These are phyloP conservation scores for Hypoxylon rubiginosum DNA, from an alignment of 2,329 filamentous ascomycete genomes.

Conservation along the genomic window DNA sequence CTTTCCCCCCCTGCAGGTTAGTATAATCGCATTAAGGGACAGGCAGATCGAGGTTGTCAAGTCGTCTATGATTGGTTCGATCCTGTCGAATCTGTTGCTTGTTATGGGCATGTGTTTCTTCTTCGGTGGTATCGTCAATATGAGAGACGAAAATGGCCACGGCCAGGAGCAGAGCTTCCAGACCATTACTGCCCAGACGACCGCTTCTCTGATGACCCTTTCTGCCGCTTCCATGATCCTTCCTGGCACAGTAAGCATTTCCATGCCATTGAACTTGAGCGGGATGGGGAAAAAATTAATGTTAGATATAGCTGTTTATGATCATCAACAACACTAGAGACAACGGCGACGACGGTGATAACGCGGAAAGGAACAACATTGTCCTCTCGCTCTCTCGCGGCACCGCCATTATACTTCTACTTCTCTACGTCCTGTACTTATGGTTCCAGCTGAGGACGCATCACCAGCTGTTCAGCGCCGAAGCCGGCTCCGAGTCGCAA, in stretches of 20 bases:
- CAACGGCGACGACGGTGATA: slow-evolving; percentile 50
- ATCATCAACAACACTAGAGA: slow-evolving; percentile 65
- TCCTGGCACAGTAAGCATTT: slow-evolving; percentile 72
- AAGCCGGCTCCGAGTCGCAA: slow-evolving; percentile 52
- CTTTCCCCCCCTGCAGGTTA: slow-evolving; percentile 70
- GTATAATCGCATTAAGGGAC: slow-evolving; percentile 88
- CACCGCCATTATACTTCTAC: slow-evolving; percentile 79
- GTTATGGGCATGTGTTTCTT: slow-evolving; percentile 87
- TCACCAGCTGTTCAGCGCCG: slow-evolving; percentile 76
- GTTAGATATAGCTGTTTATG: slow-evolving; percentile 69
- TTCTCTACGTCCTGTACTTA: slow-evolving; percentile 82
- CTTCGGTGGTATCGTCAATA: slow-evolving; percentile 77
- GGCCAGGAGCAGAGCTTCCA: slow-evolving; percentile 80
- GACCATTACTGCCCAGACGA: slow-evolving; percentile 82
- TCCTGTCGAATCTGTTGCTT: slow-evolving; percentile 92
- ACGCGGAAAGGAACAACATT: slow-evolving; percentile 63
- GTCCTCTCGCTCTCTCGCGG: slow-evolving; percentile 81
- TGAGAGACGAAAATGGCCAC: slow-evolving; percentile 66
- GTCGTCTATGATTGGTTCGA: slow-evolving; percentile 95
- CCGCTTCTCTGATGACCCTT: slow-evolving; percentile 79
- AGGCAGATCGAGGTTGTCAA: slow-evolving; percentile 96
- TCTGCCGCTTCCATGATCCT: slow-evolving; percentile 84
- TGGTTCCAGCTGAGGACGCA: slow-evolving; percentile 84
- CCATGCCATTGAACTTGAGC: not conserved
- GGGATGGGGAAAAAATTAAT: not conserved